These are phyloP conservation scores for Lactifluus echinatus DNA, from an alignment of 768 basidiomycete genomes.

Conservation along the genomic window DNA sequence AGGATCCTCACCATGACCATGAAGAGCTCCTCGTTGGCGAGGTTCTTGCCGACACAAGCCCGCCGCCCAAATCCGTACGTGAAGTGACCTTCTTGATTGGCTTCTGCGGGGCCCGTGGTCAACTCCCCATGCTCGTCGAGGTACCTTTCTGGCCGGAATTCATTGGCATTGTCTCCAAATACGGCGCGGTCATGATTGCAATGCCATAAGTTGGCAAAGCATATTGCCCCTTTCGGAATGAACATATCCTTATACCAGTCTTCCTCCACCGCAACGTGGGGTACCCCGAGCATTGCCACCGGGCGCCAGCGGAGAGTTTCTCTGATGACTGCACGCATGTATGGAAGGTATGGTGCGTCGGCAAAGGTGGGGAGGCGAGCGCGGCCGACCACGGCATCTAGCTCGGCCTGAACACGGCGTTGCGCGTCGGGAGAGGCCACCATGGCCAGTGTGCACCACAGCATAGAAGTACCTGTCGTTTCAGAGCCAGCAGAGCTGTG, in stretches of 20 bases:
- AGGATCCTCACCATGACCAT: constrained; percentile 16
- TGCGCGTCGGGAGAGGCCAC: constrained; percentile 15
- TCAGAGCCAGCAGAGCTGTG: constrained; percentile 9
- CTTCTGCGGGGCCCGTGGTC: not conserved
- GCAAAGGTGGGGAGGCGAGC: constrained; percentile 15
- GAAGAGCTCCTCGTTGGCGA: constrained; percentile 15
- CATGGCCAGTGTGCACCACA: constrained; percentile 15
- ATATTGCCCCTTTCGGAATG: constrained; percentile 30
- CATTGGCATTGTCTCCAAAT: constrained; percentile 14
- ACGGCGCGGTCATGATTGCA: constrained; percentile 1
- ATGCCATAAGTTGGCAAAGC: constrained; percentile 24
- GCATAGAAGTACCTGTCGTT: constrained; percentile 3
- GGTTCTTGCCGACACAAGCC: constrained; percentile 16
- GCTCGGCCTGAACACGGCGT: constrained; percentile 16
- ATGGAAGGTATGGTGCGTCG: constrained; percentile 17
- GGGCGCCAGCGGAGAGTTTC: constrained; percentile 9
- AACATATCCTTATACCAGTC: constrained; percentile 20
- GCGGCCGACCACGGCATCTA: constrained; percentile 19
- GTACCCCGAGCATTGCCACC: not conserved
- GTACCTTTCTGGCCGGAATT: constrained; percentile 20
- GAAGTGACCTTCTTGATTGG: constrained; percentile 6
- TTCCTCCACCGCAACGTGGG: constrained; percentile 18
- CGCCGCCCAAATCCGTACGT: constrained; percentile 11
- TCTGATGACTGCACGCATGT: not conserved
- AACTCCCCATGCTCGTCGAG: constrained; percentile 6